These are phyloP conservation scores for Pichia heedii DNA, from an alignment of 805 yeast species.

Conservation along the genomic window DNA sequence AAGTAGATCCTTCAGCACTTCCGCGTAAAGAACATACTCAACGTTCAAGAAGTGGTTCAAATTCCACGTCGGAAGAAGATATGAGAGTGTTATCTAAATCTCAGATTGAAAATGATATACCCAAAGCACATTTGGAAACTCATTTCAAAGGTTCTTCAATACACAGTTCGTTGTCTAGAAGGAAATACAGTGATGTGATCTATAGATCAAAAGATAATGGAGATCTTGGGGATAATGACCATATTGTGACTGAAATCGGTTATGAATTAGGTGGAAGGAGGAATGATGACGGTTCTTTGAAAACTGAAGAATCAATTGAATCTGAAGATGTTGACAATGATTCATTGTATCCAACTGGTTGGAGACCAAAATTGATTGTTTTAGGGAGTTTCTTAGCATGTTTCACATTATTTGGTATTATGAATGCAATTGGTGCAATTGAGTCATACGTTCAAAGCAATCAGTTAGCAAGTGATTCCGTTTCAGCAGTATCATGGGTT, in stretches of 20 bases:
- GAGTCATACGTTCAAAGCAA: constrained; percentile 50
- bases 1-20: constrained; percentile 18
- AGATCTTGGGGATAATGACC: neutral
- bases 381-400: constrained; percentile 51
- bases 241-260: neutral
- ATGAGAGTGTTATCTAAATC: neutral
- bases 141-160: neutral
- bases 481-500: constrained; percentile 56
- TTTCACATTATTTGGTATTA: constrained; percentile 42
- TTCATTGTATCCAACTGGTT: constrained; percentile 45
- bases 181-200: neutral
- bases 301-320: neutral
- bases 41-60: neutral
- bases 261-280: neutral
- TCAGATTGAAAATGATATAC: neutral
- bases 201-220: neutral
- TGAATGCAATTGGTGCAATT: constrained; percentile 54
- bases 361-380: constrained; percentile 43
- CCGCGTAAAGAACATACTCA: neutral
- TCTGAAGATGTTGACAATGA: constrained; percentile 15
- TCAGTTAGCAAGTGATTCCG: constrained; percentile 37
- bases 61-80: neutral
- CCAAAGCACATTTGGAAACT: neutral
- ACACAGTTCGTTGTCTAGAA: neutral
- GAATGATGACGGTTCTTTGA: neutral